Conservation (phyloP, 176 grass and related monocot genomes). For the Aegilops umbellulata region DNA sequence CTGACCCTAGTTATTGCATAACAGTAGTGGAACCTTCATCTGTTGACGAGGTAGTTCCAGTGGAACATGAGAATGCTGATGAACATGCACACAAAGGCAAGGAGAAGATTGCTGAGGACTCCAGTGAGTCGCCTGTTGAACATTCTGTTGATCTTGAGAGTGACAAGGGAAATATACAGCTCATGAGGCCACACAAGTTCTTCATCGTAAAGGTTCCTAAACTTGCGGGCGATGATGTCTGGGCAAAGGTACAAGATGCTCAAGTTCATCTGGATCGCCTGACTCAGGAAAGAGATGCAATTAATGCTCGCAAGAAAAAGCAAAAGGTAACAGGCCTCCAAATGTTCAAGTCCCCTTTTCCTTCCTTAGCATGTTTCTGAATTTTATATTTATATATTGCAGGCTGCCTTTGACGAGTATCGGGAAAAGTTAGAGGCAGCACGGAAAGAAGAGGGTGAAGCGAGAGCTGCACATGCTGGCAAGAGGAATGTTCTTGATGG, state of each 20-base stretch:
- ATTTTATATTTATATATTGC: constrained; percentile 33
- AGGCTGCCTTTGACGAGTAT: constrained; percentile 50
- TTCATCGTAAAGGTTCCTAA: constrained; percentile 65
- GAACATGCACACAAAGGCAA: constrained; percentile 19
- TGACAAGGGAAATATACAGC: constrained; percentile 33
- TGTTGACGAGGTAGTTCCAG: background rate
- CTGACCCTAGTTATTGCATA: constrained; percentile 32
- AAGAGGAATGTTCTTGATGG: constrained; percentile 69
- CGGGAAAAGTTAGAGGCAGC: constrained; percentile 54
- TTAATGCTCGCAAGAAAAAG: constrained; percentile 58
- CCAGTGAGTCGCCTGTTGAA: constrained; percentile 23
- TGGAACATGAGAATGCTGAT: constrained; percentile 25
- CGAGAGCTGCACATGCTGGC: constrained; percentile 53
- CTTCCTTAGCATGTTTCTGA: constrained; percentile 15
- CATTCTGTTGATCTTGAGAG: constrained; percentile 26
- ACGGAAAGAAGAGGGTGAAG: constrained; percentile 58
- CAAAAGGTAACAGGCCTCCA: constrained; percentile 57
- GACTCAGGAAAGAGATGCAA: constrained; percentile 69
- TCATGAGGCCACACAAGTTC: constrained; percentile 23
- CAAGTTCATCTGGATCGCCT: constrained; percentile 57
- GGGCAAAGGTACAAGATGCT: constrained; percentile 60
- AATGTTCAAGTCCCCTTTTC: background rate
- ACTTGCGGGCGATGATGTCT: constrained; percentile 62
- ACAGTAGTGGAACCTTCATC: constrained; percentile 29
- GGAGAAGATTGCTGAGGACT: constrained; percentile 13